These are phyloP conservation scores for Alternaria sp. DNA, from an alignment of 2,329 filamentous ascomycete species.

Conservation along the genomic window DNA sequence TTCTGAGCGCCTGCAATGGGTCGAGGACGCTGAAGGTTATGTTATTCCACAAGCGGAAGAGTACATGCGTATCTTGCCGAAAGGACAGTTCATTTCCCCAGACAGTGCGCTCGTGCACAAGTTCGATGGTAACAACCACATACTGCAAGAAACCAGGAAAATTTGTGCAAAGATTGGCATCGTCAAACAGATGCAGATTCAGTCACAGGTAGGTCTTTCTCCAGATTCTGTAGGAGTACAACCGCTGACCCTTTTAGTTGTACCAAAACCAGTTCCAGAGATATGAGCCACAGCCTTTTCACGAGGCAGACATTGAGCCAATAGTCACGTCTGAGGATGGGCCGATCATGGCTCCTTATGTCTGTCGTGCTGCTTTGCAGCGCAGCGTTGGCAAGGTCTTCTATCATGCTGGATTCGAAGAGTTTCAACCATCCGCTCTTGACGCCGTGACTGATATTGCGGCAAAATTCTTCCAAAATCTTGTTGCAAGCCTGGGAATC, in stretches of 20 bases:
- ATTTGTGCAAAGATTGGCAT: slow-evolving; percentile 96
- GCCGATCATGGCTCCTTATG: slow-evolving; percentile 83
- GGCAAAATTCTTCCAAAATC: slow-evolving; percentile 86
- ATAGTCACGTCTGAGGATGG: slow-evolving; percentile 90
- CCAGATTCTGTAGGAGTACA: slow-evolving; percentile 1
- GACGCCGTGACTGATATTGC: slow-evolving; percentile 91
- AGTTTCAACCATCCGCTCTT: slow-evolving; percentile 92
- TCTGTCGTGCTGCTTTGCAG: slow-evolving; percentile 84
- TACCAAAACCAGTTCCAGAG: slow-evolving; percentile 99
- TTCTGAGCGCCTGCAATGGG: slow-evolving; percentile 79
- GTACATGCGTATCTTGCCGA: slow-evolving; percentile 78
- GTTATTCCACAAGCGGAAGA: slow-evolving; percentile 89
- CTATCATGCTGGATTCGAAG: slow-evolving; percentile 96
- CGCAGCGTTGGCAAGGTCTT: slow-evolving; percentile 93
- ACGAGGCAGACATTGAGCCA: slow-evolving; percentile 86
- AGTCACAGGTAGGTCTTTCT: slow-evolving; percentile 76
- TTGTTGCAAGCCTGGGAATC: slow-evolving; percentile 79
- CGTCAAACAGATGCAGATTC: slow-evolving; percentile 99
- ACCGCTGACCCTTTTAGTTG: slow-evolving; percentile 64
- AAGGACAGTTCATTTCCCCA: slow-evolving; percentile 78
- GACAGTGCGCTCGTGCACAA: slow-evolving; percentile 77
- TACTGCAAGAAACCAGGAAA: slow-evolving; percentile 97
- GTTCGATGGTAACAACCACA: slow-evolving; percentile 89
- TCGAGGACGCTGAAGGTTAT: slow-evolving; percentile 87
- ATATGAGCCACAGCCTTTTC: slow-evolving; percentile 88